Evolutionary conservation across 805 yeast species (phyloP).

Genomic region (Candida morakotiae): DNA sequence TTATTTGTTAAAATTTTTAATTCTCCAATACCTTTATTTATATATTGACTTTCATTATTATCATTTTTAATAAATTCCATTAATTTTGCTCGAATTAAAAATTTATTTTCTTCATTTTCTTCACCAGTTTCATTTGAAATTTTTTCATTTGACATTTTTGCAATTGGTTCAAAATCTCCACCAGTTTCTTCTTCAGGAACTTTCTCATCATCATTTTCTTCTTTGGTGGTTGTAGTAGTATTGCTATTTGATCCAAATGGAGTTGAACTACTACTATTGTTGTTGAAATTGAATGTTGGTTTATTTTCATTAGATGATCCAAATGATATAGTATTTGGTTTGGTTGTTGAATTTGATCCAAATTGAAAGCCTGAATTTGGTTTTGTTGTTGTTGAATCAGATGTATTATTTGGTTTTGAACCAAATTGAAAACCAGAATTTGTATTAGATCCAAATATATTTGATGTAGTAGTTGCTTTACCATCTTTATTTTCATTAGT

Average conservation of each 20-base stretch:
- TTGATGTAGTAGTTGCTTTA: constrained; percentile 8
- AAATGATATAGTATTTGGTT: neutral
- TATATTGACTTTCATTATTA: constrained; percentile 49
- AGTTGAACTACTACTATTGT: neutral
- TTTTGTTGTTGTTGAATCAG: constrained; percentile 7
- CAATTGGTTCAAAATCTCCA: constrained; percentile 42
- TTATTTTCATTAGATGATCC: constrained; percentile 3
- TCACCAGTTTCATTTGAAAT: constrained; percentile 67
- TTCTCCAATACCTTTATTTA: constrained; percentile 75
- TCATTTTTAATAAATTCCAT: constrained; percentile 50
- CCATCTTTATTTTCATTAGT: constrained; percentile 4
- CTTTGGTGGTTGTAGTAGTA: neutral
- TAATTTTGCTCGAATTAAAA: constrained; percentile 67
- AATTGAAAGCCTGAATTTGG: constrained; percentile 23
- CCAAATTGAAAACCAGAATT: constrained; percentile 19
- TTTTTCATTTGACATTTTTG: constrained; percentile 36
- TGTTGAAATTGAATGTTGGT: constrained; percentile 8
- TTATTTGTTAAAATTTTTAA: constrained; percentile 65
- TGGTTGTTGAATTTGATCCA: constrained; percentile 3
- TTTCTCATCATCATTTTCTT: constrained; percentile 11
- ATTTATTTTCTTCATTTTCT: constrained; percentile 67
- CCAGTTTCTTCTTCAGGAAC: constrained; percentile 43
- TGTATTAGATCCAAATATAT: constrained; percentile 12
- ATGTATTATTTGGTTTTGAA: constrained; percentile 3
- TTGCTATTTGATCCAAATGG: neutral